A percentile compares a stretch with the other conserved stretches of the same genome.
phyloP scores from a whole-genome alignment of 2,329 filamentous ascomycete genomes.

The Sporothrix sp. region DNA sequence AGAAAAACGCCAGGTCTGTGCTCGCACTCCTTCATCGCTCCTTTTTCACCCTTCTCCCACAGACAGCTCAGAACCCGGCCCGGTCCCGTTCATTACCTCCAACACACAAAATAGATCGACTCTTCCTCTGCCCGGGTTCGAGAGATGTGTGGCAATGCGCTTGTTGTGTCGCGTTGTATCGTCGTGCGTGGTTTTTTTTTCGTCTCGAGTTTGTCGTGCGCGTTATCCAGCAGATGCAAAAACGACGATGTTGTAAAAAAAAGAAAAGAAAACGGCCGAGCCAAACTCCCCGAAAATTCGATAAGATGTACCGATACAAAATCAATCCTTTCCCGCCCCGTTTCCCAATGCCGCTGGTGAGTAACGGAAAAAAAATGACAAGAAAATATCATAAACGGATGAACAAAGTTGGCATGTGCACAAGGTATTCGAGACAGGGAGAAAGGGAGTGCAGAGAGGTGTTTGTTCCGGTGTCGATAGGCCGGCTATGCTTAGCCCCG shows the following conservation, averaged over 20 bases:
- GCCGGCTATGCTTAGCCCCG: neutral
- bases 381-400: too few relatives aligned
- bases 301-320: too few relatives aligned
- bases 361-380: conserved; percentile 5
- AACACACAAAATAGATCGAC: neutral
- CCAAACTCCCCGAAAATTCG: too few relatives aligned
- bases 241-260: neutral
- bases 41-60: neutral
- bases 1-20: neutral
- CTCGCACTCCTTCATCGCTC: neutral
- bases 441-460: neutral
- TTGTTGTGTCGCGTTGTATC: too few relatives aligned
- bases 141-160: too few relatives aligned
- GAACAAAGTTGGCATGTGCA: too few relatives aligned
- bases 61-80: neutral
- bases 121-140: too few relatives aligned
- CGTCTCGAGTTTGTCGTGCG: too few relatives aligned
- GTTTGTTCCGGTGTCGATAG: neutral
- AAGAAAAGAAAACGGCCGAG: neutral
- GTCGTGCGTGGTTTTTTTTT: too few relatives aligned
- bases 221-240: neutral
- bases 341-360: conserved; percentile 6
- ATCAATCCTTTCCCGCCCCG: neutral
- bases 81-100: neutral
- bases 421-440: too few relatives aligned